These are phyloP conservation scores for Dimargaris xerosporica DNA, from an alignment of 192 early-diverging fungal genomes.

Conservation along the genomic window DNA sequence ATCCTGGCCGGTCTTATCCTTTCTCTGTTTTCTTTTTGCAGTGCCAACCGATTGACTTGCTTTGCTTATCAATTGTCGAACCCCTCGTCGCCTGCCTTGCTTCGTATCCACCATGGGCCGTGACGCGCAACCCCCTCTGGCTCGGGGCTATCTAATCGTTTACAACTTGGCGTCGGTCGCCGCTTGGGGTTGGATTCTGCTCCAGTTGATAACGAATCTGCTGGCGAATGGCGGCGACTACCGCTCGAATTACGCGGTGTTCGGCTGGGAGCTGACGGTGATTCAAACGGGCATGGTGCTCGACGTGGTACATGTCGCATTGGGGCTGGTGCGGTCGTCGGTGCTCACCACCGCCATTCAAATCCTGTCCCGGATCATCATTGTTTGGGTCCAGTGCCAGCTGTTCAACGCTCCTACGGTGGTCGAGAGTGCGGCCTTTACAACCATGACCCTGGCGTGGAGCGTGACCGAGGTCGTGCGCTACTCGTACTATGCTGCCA, in stretches of 20 bases:
- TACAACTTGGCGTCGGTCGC: slow-evolving; percentile 73
- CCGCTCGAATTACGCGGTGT: slow-evolving; percentile 39
- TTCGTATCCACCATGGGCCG: too few species aligned
- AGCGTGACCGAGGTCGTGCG: slow-evolving; percentile 79
- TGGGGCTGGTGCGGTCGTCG: slow-evolving; percentile 69
- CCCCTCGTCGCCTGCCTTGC: too few species aligned
- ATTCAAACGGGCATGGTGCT: slow-evolving; percentile 75
- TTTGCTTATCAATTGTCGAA: neutral
- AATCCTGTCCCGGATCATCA: slow-evolving; percentile 68
- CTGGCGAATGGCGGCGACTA: slow-evolving; percentile 34
- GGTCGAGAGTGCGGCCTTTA: slow-evolving; percentile 45
- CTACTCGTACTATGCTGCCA: slow-evolving; percentile 78
- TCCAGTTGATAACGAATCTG: slow-evolving; percentile 35
- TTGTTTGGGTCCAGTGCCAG: slow-evolving; percentile 69
- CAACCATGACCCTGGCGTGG: slow-evolving; percentile 84
- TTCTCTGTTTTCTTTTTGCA: neutral
- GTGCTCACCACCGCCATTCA: slow-evolving; percentile 69
- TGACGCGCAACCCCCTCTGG: slow-evolving; percentile 12
- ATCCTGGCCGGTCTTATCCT: too few species aligned
- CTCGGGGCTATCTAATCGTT: slow-evolving; percentile 51
- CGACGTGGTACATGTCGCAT: slow-evolving; percentile 46
- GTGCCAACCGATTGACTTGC: neutral
- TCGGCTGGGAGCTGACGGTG: slow-evolving; percentile 43
- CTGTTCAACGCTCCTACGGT: slow-evolving; percentile 54
- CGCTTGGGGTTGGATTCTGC: slow-evolving; percentile 70